Evolutionary conservation across 2,329 filamentous ascomycete genomes (phyloP).

Genomic region (Aspergillus arachidicola): DNA sequence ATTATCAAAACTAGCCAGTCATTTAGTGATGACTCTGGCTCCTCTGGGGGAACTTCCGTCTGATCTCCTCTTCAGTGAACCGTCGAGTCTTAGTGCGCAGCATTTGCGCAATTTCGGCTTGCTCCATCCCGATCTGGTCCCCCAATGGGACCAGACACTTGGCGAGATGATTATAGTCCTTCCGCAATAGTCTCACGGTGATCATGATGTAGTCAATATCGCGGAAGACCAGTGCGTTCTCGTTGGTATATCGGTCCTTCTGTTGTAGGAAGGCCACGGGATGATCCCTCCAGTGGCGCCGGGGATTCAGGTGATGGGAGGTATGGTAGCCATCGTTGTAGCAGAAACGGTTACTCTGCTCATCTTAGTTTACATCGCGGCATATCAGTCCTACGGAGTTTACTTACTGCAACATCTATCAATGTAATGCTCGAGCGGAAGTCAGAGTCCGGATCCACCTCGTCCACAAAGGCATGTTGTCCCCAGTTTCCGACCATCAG

Average conservation of each 20-base stretch:
- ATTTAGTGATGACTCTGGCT: neutral
- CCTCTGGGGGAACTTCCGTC: neutral
- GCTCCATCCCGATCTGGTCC: slow-evolving; percentile 66
- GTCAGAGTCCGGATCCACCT: slow-evolving; percentile 73
- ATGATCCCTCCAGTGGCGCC: slow-evolving; percentile 78
- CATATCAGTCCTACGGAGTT: neutral
- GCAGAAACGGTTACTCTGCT: slow-evolving; percentile 76
- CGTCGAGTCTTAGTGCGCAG: slow-evolving; percentile 65
- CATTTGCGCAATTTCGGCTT: slow-evolving; percentile 65
- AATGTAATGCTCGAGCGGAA: slow-evolving; percentile 78
- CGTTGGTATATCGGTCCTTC: slow-evolving; percentile 66
- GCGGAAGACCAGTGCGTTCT: slow-evolving; percentile 74
- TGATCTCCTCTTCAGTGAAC: slow-evolving; percentile 46
- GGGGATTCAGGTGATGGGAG: slow-evolving; percentile 46
- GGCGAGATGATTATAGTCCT: slow-evolving; percentile 72
- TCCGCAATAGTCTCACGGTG: slow-evolving; percentile 67
- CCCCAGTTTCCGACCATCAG: slow-evolving; percentile 86
- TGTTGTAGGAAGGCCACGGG: slow-evolving; percentile 71
- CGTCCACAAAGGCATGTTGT: slow-evolving; percentile 79
- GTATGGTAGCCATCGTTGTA: slow-evolving; percentile 85
- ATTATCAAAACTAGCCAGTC: neutral
- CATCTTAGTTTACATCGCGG: slow-evolving; percentile 6
- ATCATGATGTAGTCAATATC: slow-evolving; percentile 82
- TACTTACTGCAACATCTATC: slow-evolving; percentile 74
- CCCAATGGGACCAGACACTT: slow-evolving; percentile 74